These are phyloP conservation scores for Volutella citrinella DNA, from an alignment of 2,329 filamentous ascomycete genomes.

Conservation along the genomic window DNA sequence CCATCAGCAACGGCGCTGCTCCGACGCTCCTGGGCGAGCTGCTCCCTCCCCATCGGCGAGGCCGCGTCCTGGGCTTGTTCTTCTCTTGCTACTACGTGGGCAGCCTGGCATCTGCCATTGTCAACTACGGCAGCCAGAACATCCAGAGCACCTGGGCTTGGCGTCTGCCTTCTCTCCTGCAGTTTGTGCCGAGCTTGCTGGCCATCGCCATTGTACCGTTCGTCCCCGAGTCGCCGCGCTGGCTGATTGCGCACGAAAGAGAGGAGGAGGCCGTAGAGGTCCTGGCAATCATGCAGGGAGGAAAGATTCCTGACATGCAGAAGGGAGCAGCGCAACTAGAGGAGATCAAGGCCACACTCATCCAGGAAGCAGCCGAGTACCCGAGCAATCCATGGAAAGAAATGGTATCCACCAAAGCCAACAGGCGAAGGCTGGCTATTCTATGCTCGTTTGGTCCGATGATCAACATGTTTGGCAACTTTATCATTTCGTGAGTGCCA, in stretches of 20 bases:
- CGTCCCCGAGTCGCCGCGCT: conserved; percentile 29
- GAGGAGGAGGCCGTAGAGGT: conserved; percentile 29
- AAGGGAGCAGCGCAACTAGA: conserved; percentile 8
- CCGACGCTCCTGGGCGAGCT: conserved; percentile 49
- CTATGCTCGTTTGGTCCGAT: conserved; percentile 23
- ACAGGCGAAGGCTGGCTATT: conserved; percentile 23
- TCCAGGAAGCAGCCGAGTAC: conserved; percentile 20
- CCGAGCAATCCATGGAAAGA: conserved; percentile 25
- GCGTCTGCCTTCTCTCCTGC: conserved; percentile 30
- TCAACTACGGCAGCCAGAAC: conserved; percentile 19
- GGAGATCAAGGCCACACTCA: conserved; percentile 22
- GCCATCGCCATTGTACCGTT: conserved; percentile 5
- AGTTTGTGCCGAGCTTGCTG: conserved; percentile 24
- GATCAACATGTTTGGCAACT: conserved; percentile 29
- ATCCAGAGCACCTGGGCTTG: conserved; percentile 31
- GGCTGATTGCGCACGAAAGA: conserved; percentile 32
- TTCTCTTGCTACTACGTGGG: conserved; percentile 29
- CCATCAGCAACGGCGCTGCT: conserved; percentile 40
- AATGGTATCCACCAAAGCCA: conserved; percentile 22
- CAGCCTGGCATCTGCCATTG: conserved; percentile 25
- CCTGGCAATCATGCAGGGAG: conserved; percentile 36
- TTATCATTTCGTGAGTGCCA: conserved; percentile 26
- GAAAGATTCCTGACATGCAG: conserved; percentile 31
- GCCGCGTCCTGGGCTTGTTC: conserved; percentile 15
- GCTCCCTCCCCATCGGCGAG: conserved; percentile 31